These are phyloP conservation scores for Phytopythium vexans DNA, from an alignment of 352 stramenopile genomes.

Conservation along the genomic window DNA sequence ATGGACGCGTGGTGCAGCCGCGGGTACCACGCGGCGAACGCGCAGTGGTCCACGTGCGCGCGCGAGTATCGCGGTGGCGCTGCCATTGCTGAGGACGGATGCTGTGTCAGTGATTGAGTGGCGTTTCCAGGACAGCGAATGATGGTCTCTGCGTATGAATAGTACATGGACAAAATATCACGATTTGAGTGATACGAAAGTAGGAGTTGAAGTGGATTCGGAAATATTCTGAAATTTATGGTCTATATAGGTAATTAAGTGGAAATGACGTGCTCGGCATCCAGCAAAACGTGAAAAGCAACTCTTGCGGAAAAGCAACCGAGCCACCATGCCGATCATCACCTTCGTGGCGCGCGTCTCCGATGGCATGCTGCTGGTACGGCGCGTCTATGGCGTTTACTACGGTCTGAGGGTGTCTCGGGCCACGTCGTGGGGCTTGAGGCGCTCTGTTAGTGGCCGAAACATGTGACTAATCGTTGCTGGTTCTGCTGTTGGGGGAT, in stretches of 20 bases:
- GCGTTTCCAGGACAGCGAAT: too few species aligned
- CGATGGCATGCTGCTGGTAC: slow-evolving; percentile 91
- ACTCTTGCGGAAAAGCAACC: background rate
- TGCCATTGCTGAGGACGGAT: background rate
- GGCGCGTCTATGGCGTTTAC: slow-evolving; percentile 3
- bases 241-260: background rate
- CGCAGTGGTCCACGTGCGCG: slow-evolving; percentile 77
- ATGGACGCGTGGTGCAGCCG: slow-evolving; percentile 55
- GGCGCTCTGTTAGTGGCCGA: background rate
- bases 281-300: background rate
- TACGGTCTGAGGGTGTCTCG: background rate
- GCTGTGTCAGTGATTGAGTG: too few species aligned
- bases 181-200: too few species aligned
- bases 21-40: slow-evolving; percentile 71
- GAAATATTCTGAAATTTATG: background rate
- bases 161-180: too few species aligned
- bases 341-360: slow-evolving; percentile 93
- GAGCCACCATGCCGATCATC: slow-evolving; percentile 88
- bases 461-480: background rate
- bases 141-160: too few species aligned
- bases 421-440: background rate
- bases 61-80: slow-evolving; percentile 46
- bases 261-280: background rate
- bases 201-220: too few species aligned
- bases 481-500: background rate